Conservation (phyloP, 1,284 basidiomycete genomes). For the Austropuccinia psidii region DNA sequence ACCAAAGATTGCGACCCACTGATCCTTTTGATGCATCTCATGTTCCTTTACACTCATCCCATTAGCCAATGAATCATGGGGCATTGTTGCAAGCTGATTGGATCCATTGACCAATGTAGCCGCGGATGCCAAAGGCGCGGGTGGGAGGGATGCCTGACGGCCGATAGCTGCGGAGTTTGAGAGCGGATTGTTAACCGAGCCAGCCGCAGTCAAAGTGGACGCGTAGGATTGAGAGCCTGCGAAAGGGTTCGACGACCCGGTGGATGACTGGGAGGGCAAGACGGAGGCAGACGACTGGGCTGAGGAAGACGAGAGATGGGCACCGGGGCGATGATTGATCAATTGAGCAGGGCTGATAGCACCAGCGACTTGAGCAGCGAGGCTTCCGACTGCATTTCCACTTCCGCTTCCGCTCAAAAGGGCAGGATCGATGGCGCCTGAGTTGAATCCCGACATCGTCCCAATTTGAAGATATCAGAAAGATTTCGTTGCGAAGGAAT, state of each 20-base stretch:
- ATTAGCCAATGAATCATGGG: neutral
- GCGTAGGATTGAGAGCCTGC: neutral
- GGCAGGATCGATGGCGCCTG: slow-evolving; percentile 34
- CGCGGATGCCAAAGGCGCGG: neutral
- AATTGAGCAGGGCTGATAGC: neutral
- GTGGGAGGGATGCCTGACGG: neutral
- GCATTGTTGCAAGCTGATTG: neutral
- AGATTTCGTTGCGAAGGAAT: no score
- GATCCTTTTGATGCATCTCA: slow-evolving; percentile 36
- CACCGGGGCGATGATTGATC: neutral
- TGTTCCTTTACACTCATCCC: slow-evolving; percentile 27
- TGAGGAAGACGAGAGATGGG: neutral
- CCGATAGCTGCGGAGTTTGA: neutral
- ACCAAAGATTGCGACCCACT: neutral
- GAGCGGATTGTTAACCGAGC: neutral
- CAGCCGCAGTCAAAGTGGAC: neutral
- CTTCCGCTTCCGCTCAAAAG: slow-evolving; percentile 14
- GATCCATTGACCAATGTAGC: neutral
- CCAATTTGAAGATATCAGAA: no score
- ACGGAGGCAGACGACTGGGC: neutral
- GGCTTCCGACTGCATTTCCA: neutral
- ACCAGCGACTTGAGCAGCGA: no score
- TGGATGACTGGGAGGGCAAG: neutral
- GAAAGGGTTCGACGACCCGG: neutral
- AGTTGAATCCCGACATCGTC: slow-evolving; percentile 33